Conservation (phyloP, 257 asterid species). For the Gentiana straminea region DNA sequence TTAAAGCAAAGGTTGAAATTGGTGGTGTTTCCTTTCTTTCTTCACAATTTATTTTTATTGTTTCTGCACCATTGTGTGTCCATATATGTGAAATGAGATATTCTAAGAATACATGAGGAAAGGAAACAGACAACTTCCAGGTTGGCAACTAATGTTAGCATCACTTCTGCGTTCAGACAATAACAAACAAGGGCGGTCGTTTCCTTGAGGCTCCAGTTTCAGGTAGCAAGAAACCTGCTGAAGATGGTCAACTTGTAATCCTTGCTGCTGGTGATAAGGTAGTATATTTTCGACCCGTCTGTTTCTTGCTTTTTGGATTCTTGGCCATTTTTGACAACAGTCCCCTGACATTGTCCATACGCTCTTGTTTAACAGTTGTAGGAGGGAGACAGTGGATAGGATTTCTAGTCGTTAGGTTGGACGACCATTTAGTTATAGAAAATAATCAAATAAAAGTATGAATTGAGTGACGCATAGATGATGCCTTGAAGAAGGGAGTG, state of each 20-base stretch:
- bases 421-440: not conserved
- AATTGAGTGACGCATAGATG: no score
- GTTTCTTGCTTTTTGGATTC: not conserved
- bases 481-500: no score
- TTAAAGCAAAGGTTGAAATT: no score
- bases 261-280: slow-evolving; percentile 98
- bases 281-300: slow-evolving; percentile 19
- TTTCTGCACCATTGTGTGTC: no score
- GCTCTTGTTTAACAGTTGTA: not conserved
- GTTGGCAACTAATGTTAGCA: not conserved
- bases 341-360: not conserved
- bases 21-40: no score
- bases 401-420: not conserved
- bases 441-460: no score
- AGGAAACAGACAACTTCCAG: no score
- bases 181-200: slow-evolving; percentile 62
- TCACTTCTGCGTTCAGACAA: slow-evolving; percentile 48
- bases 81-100: no score
- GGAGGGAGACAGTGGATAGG: not conserved
- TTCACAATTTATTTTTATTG: no score
- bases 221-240: slow-evolving; percentile 98
- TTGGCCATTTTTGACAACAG: not conserved
- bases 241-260: slow-evolving; percentile 93
- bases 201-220: slow-evolving; percentile 96
- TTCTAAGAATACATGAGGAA: no score